Evolutionary conservation across 129 eudicot genomes (phyloP), one percentile per base, ranked within the genome.

Genomic region (Pulicaria dysenterica): DNA sequence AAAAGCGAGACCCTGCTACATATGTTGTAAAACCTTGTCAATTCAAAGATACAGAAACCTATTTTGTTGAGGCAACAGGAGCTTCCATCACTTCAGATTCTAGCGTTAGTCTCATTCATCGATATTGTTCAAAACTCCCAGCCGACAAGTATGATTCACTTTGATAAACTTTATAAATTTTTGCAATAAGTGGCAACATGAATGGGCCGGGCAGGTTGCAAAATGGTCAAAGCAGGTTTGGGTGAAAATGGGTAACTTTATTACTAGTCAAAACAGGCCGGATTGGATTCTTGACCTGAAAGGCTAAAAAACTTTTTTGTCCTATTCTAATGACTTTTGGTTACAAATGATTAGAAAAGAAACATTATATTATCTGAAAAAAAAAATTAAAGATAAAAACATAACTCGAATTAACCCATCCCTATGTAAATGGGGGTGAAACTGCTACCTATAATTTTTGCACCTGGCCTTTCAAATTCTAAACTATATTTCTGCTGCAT

Each of bases 81-180:
- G 96, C 94, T 53, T 90, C 93, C 31, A 83, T 87, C 10, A 79
- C 87, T 58, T 72, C 79, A 13, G 77, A 79, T 87, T 90, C 94
- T 34, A 90, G 94, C 63, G 70, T 87, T 66, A 78, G 70, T 73
- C 82, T 85, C 66, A 54, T 90, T 58, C 63, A 81, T 72, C 73
- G 67, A 87, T 85, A 87, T 72, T 90, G 96, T 55, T 59, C 77
- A 68, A 84, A 73, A 64, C 92, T 89, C 74, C 91, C 94, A 6
- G 73, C 73, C 53, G 88, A 83, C 41, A 88, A 85, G 89, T 85
- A 88, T 39, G 70, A 37, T 65, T 61, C 12, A 40, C 50, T 68
- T 11, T 58, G 56, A 3, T 7, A 19, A 40, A 31, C 24, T 51
- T 14, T 11, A 46, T 7, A 4, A 13, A 56, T 43, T 70, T 71